Percentiles rank a stretch among this genome's conserved stretches.
Conservation (phyloP, 225 moss, liverwort and hornwort species). For the Pseudoscleropodium purum region DNA sequence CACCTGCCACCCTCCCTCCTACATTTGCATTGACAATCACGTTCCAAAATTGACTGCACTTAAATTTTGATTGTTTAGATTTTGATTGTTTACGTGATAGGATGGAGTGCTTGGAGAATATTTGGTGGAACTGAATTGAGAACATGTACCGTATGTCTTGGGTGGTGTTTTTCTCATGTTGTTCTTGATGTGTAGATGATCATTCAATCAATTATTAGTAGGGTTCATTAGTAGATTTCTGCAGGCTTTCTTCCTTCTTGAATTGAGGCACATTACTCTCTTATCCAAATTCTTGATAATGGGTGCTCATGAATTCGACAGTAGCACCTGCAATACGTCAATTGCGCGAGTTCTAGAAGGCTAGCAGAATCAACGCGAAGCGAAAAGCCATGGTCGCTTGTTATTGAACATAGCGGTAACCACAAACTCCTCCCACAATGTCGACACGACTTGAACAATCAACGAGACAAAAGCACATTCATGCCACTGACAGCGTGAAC, state of each 20-base stretch:
- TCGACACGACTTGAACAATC: background rate
- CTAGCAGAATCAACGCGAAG: too few species aligned
- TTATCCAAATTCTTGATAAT: background rate
- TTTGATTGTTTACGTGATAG: background rate
- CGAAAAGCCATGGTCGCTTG: background rate
- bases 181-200: accelerated
- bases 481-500: background rate
- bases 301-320: background rate
- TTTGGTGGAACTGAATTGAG: accelerated
- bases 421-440: background rate
- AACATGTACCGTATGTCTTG: background rate
- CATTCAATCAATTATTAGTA: accelerated
- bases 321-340: background rate
- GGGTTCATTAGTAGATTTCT: accelerated
- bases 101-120: background rate
- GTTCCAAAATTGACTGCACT: background rate
- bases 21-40: background rate
- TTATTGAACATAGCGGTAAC: too few species aligned
- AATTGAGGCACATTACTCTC: too few species aligned
- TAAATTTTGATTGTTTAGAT: background rate
- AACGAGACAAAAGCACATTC: background rate
- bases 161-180: accelerated
- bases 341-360: background rate
- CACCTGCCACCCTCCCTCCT: too few species aligned
- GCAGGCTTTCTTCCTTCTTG: too few species aligned